Percentiles rank a stretch among this genome's conserved stretches.
phyloP scores from a whole-genome alignment of 1,284 basidiomycete genomes.

The Tilletia indica region DNA sequence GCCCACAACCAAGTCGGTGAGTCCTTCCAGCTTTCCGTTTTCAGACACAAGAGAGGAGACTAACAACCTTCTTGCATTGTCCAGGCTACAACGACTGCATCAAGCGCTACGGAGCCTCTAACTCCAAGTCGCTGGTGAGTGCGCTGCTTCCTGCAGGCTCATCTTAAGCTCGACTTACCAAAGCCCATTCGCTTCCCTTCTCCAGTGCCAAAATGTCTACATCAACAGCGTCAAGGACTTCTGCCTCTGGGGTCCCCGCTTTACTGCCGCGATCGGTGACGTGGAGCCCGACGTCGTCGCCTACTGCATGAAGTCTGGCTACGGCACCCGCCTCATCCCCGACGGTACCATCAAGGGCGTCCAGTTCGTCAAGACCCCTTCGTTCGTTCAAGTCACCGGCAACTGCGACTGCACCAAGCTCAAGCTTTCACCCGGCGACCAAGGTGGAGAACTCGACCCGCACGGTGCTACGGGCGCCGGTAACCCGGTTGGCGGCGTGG shows the following conservation, averaged over 20 bases:
- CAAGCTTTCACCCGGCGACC: constrained; percentile 48
- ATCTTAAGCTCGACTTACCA: not conserved
- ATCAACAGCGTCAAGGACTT: constrained; percentile 27
- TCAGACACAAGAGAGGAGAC: not conserved
- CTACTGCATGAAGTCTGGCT: constrained; percentile 37
- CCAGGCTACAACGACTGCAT: constrained; percentile 28
- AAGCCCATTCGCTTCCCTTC: not conserved
- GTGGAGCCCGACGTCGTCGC: constrained; percentile 44
- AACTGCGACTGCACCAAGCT: constrained; percentile 57
- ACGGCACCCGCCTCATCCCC: constrained; percentile 67
- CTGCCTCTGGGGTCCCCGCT: constrained; percentile 44
- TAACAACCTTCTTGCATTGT: not conserved
- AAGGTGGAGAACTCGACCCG: constrained; percentile 56
- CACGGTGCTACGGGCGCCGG: constrained; percentile 47
- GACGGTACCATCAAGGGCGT: constrained; percentile 69
- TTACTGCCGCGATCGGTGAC: constrained; percentile 34
- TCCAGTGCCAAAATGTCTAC: constrained; percentile 25
- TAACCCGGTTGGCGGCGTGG: constrained; percentile 46
- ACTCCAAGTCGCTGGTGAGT: constrained; percentile 13
- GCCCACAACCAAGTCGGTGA: constrained; percentile 23
- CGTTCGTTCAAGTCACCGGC: constrained; percentile 63
- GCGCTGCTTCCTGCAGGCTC: not conserved
- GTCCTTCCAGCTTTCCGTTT: not conserved
- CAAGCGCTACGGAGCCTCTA: constrained; percentile 23
- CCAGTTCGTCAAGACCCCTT: constrained; percentile 67